Conservation (phyloP, 345 rosid genomes). For the Citrus trifoliata region DNA sequence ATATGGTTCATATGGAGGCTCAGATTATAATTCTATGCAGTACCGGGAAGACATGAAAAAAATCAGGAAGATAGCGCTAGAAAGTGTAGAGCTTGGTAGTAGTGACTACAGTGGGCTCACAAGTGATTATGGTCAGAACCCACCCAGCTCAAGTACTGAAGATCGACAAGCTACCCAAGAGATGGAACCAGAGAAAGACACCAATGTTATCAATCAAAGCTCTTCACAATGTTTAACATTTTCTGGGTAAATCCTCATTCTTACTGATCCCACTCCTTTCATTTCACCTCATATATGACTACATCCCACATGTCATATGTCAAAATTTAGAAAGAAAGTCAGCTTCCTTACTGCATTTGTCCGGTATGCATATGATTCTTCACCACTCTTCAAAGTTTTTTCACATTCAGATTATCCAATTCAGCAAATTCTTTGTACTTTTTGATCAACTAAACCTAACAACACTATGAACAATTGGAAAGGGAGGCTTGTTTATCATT, state of each 20-base stretch:
- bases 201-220: conserved; percentile 3
- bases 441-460: not conserved
- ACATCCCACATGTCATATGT: not conserved
- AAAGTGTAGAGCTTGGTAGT: conserved; percentile 53
- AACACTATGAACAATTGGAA: not conserved
- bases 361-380: not conserved
- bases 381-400: not conserved
- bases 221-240: not conserved
- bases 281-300: not conserved
- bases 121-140: conserved; percentile 45
- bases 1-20: conserved; percentile 46
- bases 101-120: conserved; percentile 52
- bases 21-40: conserved; percentile 60
- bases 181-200: conserved; percentile 35
- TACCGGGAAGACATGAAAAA: conserved; percentile 67
- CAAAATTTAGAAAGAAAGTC: not conserved
- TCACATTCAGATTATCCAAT: not conserved
- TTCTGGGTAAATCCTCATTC: not conserved
- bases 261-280: conserved; percentile 3
- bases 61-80: conserved; percentile 66
- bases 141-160: conserved; percentile 65
- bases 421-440: not conserved
- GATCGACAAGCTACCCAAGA: conserved; percentile 47
- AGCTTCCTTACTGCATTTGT: not conserved
- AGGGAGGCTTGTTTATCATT: not conserved